A percentile compares a stretch with the other conserved stretches of the same genome.
These are phyloP conservation scores for Nasturtium officinale DNA, from an alignment of 345 rosid genomes.

Conservation along the genomic window DNA sequence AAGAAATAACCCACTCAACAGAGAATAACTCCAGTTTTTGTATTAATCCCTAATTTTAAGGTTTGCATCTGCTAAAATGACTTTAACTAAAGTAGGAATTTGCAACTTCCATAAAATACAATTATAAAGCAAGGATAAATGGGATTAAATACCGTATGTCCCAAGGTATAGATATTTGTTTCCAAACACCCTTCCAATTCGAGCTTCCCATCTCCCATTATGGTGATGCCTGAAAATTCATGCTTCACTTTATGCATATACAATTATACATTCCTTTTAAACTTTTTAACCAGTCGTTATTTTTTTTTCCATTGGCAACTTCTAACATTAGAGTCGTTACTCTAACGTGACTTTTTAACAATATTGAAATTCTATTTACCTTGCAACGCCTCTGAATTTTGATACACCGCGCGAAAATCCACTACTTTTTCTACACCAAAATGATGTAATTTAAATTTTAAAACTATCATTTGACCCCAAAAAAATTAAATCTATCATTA, in stretches of 20 bases:
- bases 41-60: constrained; percentile 12
- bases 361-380: constrained; percentile 48
- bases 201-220: constrained; percentile 82
- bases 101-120: constrained; percentile 12
- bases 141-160: constrained; percentile 52
- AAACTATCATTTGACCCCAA: background rate
- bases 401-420: constrained; percentile 97
- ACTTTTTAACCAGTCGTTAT: background rate
- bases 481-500: background rate
- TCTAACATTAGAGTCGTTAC: background rate
- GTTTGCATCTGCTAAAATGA: background rate
- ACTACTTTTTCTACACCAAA: constrained; percentile 72
- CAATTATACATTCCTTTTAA: background rate
- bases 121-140: background rate
- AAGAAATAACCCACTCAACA: background rate
- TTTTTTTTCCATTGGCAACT: background rate
- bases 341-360: background rate
- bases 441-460: background rate
- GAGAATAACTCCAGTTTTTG: background rate
- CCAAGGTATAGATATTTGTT: constrained; percentile 80
- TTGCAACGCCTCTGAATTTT: constrained; percentile 93
- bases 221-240: constrained; percentile 63
- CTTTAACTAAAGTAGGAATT: background rate
- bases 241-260: constrained; percentile 6
- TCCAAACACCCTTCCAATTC: constrained; percentile 79